Evolutionary conservation across 2,329 filamentous ascomycete species (phyloP).

Genomic region (Periconia sp.): DNA sequence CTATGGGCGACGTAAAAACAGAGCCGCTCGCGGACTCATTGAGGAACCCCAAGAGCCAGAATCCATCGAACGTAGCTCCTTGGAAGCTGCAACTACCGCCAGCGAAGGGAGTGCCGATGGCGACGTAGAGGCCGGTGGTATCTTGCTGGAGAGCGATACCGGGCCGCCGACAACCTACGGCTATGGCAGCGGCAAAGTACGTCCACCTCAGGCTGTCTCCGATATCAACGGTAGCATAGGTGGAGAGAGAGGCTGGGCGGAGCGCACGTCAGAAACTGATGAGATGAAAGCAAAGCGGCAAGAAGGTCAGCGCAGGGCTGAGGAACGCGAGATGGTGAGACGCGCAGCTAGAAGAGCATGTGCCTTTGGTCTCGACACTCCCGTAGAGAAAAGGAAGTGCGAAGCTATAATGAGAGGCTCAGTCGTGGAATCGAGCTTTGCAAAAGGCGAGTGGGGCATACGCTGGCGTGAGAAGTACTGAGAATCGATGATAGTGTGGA

Average conservation of each 20-base stretch:
- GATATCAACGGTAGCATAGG: conserved; percentile 64
- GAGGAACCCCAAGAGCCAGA: conserved; percentile 28
- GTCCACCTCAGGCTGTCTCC: conserved; percentile 52
- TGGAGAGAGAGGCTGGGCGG: conserved; percentile 62
- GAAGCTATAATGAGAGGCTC: conserved; percentile 65
- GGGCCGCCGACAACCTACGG: conserved; percentile 21
- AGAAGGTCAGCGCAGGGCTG: conserved; percentile 56
- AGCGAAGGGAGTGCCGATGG: conserved; percentile 15
- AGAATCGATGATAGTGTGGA: neutral
- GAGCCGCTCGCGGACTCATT: conserved; percentile 48
- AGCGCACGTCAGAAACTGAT: conserved; percentile 59
- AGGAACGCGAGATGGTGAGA: conserved; percentile 64
- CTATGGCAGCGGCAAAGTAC: conserved; percentile 39
- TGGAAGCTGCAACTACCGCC: conserved; percentile 4
- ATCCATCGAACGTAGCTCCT: neutral
- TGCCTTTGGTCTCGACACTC: conserved; percentile 60
- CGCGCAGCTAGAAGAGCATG: conserved; percentile 67
- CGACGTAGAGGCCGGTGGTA: conserved; percentile 15
- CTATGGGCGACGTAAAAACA: conserved; percentile 55
- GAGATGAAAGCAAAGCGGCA: conserved; percentile 58
- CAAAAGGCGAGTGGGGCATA: conserved; percentile 66
- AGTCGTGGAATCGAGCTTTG: conserved; percentile 66
- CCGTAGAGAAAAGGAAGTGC: conserved; percentile 52
- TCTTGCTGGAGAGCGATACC: conserved; percentile 13
- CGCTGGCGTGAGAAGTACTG: conserved; percentile 58